These are phyloP conservation scores for Fusarium secorum DNA, from an alignment of 2,329 filamentous ascomycete species.

Conservation along the genomic window DNA sequence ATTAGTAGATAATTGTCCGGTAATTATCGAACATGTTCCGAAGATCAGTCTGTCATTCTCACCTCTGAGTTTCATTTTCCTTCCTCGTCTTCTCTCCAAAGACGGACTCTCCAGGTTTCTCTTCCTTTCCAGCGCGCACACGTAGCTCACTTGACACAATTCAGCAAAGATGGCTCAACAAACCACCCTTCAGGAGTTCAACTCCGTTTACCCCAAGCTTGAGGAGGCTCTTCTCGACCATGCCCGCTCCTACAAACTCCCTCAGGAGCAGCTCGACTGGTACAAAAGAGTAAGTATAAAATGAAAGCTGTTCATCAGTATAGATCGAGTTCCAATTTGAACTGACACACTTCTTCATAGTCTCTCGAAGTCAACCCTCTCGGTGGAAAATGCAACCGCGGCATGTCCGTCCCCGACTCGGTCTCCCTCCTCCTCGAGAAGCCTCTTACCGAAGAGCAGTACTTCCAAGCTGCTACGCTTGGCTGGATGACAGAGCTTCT, in stretches of 20 bases:
- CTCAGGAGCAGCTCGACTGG: conserved; percentile 83
- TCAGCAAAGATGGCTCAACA: conserved; percentile 67
- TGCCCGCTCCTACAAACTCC: conserved; percentile 83
- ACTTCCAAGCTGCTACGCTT: conserved; percentile 85
- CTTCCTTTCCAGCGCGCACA: background rate
- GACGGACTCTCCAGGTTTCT: conserved; percentile 9
- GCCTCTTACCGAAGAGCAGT: conserved; percentile 80
- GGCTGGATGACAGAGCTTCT: conserved; percentile 99
- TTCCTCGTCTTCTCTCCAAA: conserved; percentile 3
- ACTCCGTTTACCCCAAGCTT: conserved; percentile 87
- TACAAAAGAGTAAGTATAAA: conserved; percentile 73
- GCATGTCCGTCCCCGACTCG: conserved; percentile 96
- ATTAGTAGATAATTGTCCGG: conserved; percentile 11
- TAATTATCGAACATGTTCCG: conserved; percentile 38
- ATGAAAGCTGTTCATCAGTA: background rate
- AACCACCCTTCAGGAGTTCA: conserved; percentile 84
- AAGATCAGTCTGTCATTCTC: conserved; percentile 3
- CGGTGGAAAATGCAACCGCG: conserved; percentile 98
- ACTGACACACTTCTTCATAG: conserved; percentile 50
- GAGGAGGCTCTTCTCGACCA: conserved; percentile 82
- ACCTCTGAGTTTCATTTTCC: conserved; percentile 9
- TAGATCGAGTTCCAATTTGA: background rate
- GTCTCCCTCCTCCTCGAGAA: conserved; percentile 77
- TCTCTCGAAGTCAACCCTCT: conserved; percentile 81
- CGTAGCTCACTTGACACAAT: background rate